phyloP scores from a whole-genome alignment of 352 stramenopile species.

The Globisporangium solare region DNA sequence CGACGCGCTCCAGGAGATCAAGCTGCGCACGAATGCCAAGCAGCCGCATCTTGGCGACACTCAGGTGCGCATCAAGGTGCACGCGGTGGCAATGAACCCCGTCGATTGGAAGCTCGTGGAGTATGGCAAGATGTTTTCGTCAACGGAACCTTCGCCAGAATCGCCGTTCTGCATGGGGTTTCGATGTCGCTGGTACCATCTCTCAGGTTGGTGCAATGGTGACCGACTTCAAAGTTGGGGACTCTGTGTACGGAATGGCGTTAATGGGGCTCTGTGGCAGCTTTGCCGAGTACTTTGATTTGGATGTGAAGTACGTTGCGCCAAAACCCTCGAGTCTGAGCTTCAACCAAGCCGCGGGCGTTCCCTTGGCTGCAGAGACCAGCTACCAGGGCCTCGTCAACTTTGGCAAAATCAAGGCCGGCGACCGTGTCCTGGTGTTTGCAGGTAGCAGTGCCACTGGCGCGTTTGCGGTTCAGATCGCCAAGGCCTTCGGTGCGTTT shows the following conservation, averaged over 20 bases:
- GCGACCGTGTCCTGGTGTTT: slow-evolving; percentile 35
- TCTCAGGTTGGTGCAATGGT: too few species aligned
- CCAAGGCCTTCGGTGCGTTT: slow-evolving; percentile 26
- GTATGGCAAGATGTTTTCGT: slow-evolving; percentile 9
- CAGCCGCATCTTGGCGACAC: neutral
- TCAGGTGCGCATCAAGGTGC: slow-evolving; percentile 30
- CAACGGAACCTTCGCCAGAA: slow-evolving; percentile 16
- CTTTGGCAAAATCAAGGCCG: slow-evolving; percentile 17
- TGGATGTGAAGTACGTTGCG: too few species aligned
- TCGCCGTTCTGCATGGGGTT: slow-evolving; percentile 28
- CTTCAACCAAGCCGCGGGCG: too few species aligned
- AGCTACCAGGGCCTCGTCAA: neutral
- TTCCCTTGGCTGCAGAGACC: too few species aligned
- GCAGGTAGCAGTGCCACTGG: slow-evolving; percentile 47
- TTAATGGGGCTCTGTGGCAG: too few species aligned
- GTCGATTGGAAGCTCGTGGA: slow-evolving; percentile 22
- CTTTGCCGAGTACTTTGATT: too few species aligned
- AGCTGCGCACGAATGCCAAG: too few species aligned
- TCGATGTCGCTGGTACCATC: neutral
- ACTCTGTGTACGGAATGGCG: too few species aligned
- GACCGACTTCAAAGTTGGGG: too few species aligned
- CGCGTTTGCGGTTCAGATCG: slow-evolving; percentile 47
- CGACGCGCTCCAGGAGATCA: too few species aligned
- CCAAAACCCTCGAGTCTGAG: too few species aligned
- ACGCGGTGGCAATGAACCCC: slow-evolving; percentile 28